phyloP scores from a whole-genome alignment of 768 basidiomycete species.

The Pulveroboletus sp. region DNA sequence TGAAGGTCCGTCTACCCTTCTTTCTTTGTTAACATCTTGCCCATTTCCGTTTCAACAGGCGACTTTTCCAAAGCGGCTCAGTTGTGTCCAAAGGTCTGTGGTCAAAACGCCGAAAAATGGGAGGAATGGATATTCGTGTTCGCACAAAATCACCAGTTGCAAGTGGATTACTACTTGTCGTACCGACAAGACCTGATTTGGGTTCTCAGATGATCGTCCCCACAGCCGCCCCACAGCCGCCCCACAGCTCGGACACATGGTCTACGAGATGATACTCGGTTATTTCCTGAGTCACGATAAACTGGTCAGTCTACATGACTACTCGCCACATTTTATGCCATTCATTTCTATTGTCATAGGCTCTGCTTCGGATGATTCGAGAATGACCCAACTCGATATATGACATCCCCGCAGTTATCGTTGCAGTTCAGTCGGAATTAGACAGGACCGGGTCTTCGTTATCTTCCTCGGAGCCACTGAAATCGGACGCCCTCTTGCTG shows the following conservation, averaged over 20 bases:
- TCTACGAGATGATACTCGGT: conserved; percentile 94
- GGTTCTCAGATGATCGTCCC: conserved; percentile 76
- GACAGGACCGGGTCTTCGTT: conserved; percentile 58
- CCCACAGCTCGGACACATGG: conserved; percentile 77
- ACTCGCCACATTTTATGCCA: background rate
- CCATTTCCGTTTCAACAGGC: conserved; percentile 32
- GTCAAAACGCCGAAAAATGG: conserved; percentile 79
- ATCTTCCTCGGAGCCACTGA: conserved; percentile 39
- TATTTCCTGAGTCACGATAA: conserved; percentile 81
- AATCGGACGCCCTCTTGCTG: conserved; percentile 57
- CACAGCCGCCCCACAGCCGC: conserved; percentile 77
- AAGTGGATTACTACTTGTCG: conserved; percentile 45
- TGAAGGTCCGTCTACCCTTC: conserved; percentile 53
- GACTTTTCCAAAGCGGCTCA: conserved; percentile 78
- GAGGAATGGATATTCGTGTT: conserved; percentile 95
- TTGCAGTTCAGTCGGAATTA: conserved; percentile 83
- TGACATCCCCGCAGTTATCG: conserved; percentile 80
- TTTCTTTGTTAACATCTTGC: background rate
- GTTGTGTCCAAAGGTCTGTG: conserved; percentile 83
- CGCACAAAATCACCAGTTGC: conserved; percentile 74
- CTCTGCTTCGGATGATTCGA: conserved; percentile 72
- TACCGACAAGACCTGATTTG: background rate
- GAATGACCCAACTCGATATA: conserved; percentile 93
- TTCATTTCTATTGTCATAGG: conserved; percentile 38
- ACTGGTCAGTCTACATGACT: conserved; percentile 41